phyloP scores from a whole-genome alignment of 2,329 filamentous ascomycete species.

The Fusarium kyushuense region DNA sequence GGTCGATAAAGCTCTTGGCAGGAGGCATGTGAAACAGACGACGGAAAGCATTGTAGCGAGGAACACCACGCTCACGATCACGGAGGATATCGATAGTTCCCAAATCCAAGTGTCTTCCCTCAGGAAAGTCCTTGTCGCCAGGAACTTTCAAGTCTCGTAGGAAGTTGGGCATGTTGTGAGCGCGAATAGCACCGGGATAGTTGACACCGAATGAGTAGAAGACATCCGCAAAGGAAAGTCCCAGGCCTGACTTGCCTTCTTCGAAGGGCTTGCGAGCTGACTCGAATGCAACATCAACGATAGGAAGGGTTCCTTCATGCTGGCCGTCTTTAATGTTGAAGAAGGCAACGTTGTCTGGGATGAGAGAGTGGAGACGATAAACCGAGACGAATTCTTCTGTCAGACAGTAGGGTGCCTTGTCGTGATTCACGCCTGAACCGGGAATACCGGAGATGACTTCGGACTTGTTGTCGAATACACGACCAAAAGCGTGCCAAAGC shows the following conservation, averaged over 20 bases:
- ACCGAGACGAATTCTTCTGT: conserved; percentile 32
- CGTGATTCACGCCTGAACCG: conserved; percentile 24
- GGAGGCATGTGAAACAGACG: conserved; percentile 27
- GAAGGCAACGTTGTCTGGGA: conserved; percentile 24
- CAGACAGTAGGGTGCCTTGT: conserved; percentile 12
- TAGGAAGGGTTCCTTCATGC: conserved; percentile 11
- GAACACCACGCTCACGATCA: conserved; percentile 28
- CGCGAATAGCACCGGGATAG: conserved; percentile 21
- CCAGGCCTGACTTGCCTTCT: neutral
- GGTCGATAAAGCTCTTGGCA: conserved; percentile 13
- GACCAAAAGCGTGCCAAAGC: conserved; percentile 24
- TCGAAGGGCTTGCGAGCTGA: conserved; percentile 22
- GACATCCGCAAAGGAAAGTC: conserved; percentile 15
- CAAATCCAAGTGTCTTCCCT: conserved; percentile 22
- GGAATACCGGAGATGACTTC: conserved; percentile 31
- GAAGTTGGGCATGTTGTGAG: conserved; percentile 32
- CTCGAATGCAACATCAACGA: conserved; percentile 16
- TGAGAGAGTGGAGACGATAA: conserved; percentile 27
- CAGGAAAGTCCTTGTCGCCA: conserved; percentile 11
- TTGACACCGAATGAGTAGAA: conserved; percentile 34
- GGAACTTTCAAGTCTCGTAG: conserved; percentile 16
- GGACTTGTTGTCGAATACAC: conserved; percentile 26
- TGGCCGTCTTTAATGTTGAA: conserved; percentile 20
- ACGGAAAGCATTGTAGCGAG: conserved; percentile 30
- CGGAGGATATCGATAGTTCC: conserved; percentile 33